Evolutionary conservation across 345 rosid genomes (phyloP), one percentile per base, ranked within the genome.

Genomic region (Raphanus raphanistrum): DNA sequence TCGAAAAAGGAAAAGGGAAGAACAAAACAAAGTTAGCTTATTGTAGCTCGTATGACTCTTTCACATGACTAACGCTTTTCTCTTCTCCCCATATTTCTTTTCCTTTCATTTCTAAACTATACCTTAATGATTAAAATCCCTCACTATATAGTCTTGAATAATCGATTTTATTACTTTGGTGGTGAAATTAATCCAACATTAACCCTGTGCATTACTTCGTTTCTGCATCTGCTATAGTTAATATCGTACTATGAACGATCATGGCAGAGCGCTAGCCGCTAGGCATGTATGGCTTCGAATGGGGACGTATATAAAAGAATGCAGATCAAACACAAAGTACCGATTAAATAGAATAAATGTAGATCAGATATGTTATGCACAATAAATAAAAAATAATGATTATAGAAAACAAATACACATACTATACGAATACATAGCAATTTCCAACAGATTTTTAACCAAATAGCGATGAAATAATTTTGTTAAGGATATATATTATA

Each of bases 21-120:
- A 79, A 79, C 33, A 79, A 74, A 63, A 74, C 79, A 79, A 79
- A 74, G 76, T 74, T 79, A 74, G 68, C 72, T 73, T 73, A 52
- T 79, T 73, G 72, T 74, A 74, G 79, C 66, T 79, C 64, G 61
- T 73, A 68, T 79, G 65, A 68, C 74, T 67, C 41, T 38, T 63
- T 74, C 79, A 79, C 82, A 79, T 79, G 75, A 79, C 63, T 79
- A 36, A 74, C 75, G 68, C 82, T 69, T 79, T 74, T 79, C 66
- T 79, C 70, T 68, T 63, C 71, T 69, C 74, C 82, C 82, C 58
- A 79, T 62, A 71, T 68, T 66, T 68, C 21, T 38, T 68, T 21
- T 2, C 59, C 41, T 74, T 68, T 79, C 74, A 29, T 79, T 68
- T 73, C 13, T 54, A 63, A 68, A 79, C 69, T 62, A 79, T 79